These are phyloP conservation scores for Peniophora sp. DNA, from an alignment of 1,284 basidiomycete genomes.

Conservation along the genomic window DNA sequence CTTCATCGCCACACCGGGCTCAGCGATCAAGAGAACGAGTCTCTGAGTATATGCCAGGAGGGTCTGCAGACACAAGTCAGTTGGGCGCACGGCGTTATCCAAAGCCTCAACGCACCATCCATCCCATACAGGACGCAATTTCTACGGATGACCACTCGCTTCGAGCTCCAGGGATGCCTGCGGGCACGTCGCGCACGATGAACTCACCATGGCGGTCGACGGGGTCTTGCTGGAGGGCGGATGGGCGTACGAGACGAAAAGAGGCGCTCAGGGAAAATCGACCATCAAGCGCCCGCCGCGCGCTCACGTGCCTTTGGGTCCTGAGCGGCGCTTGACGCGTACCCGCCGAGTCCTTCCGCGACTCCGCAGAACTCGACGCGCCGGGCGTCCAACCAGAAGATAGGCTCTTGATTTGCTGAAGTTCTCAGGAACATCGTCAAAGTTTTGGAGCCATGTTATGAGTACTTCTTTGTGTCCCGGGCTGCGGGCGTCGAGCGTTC, in stretches of 20 bases:
- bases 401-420: too few species aligned
- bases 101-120: conserved; percentile 43
- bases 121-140: conserved; percentile 22
- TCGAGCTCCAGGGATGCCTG: conserved; percentile 28
- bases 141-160: conserved; percentile 19
- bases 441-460: too few species aligned
- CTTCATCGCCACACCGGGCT: conserved; percentile 21
- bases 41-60: conserved; percentile 19
- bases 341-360: too few species aligned
- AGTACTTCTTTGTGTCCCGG: too few species aligned
- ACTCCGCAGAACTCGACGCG: too few species aligned
- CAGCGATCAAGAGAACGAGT: conserved; percentile 13
- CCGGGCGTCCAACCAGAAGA: too few species aligned
- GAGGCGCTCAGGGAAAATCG: not conserved
- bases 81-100: conserved; percentile 27
- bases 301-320: too few species aligned
- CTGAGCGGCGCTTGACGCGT: too few species aligned
- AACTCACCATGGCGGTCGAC: conserved; percentile 34
- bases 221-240: conserved; percentile 23
- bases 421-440: too few species aligned
- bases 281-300: not conserved
- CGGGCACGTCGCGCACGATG: conserved; percentile 8
- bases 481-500: too few species aligned
- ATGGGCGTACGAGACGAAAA: conserved; percentile 10
- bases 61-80: conserved; percentile 9